Conservation (phyloP, 148 eudicot genomes). For the Hydrangea macrophylla region DNA sequence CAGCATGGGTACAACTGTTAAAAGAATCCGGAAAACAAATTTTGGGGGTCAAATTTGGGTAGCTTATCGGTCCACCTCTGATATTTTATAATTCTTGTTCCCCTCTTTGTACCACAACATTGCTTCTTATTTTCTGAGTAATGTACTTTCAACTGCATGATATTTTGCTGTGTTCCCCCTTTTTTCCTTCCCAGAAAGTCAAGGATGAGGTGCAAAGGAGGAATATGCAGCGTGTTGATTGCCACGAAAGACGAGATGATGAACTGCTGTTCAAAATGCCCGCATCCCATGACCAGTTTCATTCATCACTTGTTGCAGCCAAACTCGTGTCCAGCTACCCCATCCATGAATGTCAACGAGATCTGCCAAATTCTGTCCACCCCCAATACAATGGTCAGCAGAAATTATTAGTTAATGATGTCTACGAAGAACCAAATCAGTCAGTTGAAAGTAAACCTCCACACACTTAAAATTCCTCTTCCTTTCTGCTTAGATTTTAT, state of each 20-base stretch:
- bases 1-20: too few species aligned
- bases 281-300: slow-evolving; percentile 59
- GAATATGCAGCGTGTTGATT: slow-evolving; percentile 28
- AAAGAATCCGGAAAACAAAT: too few species aligned
- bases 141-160: not conserved
- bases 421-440: slow-evolving; percentile 48
- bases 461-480: slow-evolving; percentile 1
- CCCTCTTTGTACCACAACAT: not conserved
- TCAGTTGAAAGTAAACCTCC: slow-evolving; percentile 35
- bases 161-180: slow-evolving; percentile 3
- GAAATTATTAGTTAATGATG: slow-evolving; percentile 27
- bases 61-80: too few species aligned
- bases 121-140: not conserved
- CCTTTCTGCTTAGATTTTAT: not conserved
- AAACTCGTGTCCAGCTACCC: slow-evolving; percentile 24
- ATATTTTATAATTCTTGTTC: too few species aligned
- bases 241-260: slow-evolving; percentile 23
- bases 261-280: slow-evolving; percentile 43
- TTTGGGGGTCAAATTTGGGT: too few species aligned
- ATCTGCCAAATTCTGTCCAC: slow-evolving; percentile 10
- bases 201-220: slow-evolving; percentile 54
- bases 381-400: slow-evolving; percentile 27
- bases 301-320: slow-evolving; percentile 35
- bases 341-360: slow-evolving; percentile 23
- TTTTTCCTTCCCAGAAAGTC: slow-evolving; percentile 44